Conservation (phyloP, 1,139 yeast genomes). For the Oligophagozyma castellii region DNA sequence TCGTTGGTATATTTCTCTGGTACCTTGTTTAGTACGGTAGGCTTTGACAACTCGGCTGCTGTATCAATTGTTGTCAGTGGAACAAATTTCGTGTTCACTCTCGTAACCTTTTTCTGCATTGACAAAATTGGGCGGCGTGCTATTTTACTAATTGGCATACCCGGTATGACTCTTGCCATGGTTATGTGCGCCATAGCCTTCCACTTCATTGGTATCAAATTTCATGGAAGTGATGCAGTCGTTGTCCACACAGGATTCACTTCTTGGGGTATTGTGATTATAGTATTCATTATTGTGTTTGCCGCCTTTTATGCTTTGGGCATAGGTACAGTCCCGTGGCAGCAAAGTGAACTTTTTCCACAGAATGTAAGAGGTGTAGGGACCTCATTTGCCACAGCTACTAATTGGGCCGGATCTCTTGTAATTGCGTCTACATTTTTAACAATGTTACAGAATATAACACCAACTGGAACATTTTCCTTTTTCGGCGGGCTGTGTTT, state of each 20-base stretch:
- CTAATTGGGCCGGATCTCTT: slow-evolving; percentile 92
- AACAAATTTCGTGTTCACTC: slow-evolving; percentile 77
- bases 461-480: slow-evolving; percentile 90
- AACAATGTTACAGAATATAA: slow-evolving; percentile 84
- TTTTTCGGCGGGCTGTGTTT: slow-evolving; percentile 75
- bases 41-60: slow-evolving; percentile 75
- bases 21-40: slow-evolving; percentile 78
- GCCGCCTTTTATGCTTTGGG: slow-evolving; percentile 90
- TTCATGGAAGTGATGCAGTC: slow-evolving; percentile 34
- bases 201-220: slow-evolving; percentile 58
- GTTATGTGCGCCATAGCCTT: slow-evolving; percentile 76
- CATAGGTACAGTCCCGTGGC: slow-evolving; percentile 97
- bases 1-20: slow-evolving; percentile 89
- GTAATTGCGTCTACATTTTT: slow-evolving; percentile 83
- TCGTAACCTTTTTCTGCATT: slow-evolving; percentile 68
- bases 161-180: slow-evolving; percentile 68
- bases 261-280: slow-evolving; percentile 79
- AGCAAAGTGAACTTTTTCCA: slow-evolving; percentile 87
- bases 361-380: slow-evolving; percentile 90
- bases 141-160: slow-evolving; percentile 59
- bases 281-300: slow-evolving; percentile 70
- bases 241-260: slow-evolving; percentile 35
- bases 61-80: slow-evolving; percentile 91
- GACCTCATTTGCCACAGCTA: slow-evolving; percentile 80
- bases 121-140: slow-evolving; percentile 79